Percentiles rank a stretch among this genome's conserved stretches.
Conservation (phyloP, 345 rosid genomes). For the Eucalyptus microcorys region DNA sequence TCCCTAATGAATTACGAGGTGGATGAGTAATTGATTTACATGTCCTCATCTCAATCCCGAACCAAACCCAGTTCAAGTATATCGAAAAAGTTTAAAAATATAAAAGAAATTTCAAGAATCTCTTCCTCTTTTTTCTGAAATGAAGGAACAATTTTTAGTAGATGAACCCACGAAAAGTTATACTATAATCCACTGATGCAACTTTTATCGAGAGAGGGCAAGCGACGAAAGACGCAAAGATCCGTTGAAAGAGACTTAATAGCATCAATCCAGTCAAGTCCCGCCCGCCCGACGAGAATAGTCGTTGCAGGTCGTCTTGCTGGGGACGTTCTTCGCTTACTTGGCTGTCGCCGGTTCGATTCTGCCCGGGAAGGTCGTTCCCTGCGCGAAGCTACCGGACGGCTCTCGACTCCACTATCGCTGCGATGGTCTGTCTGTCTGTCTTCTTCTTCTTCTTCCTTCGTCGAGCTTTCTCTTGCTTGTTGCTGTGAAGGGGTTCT, state of each 20-base stretch:
- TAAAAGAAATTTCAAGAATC: not conserved
- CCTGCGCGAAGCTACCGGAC: conserved; percentile 50
- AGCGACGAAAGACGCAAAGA: not conserved
- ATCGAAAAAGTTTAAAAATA: rapidly evolving
- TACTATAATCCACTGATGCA: not conserved
- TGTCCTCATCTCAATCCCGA: rapidly evolving
- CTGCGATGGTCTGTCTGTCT: conserved; percentile 59
- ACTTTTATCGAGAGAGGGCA: not conserved
- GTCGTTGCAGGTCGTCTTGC: conserved; percentile 25
- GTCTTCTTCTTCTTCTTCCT: not conserved
- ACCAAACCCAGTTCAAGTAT: not conserved
- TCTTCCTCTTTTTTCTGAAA: not conserved
- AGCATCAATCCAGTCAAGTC: not conserved
- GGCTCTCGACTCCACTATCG: conserved; percentile 63
- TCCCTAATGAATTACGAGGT: not conserved
- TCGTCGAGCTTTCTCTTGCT: not conserved
- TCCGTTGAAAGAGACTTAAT: too few relatives aligned
- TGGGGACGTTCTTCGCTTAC: conserved; percentile 45
- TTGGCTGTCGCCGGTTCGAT: conserved; percentile 53
- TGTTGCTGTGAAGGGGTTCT: not conserved
- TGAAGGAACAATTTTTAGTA: not conserved
- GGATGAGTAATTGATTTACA: not conserved
- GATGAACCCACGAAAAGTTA: not conserved
- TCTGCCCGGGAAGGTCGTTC: conserved; percentile 58
- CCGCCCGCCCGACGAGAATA: too few relatives aligned